These are phyloP conservation scores for Alternaria tenuissima DNA, from an alignment of 2,329 filamentous ascomycete species.

Conservation along the genomic window DNA sequence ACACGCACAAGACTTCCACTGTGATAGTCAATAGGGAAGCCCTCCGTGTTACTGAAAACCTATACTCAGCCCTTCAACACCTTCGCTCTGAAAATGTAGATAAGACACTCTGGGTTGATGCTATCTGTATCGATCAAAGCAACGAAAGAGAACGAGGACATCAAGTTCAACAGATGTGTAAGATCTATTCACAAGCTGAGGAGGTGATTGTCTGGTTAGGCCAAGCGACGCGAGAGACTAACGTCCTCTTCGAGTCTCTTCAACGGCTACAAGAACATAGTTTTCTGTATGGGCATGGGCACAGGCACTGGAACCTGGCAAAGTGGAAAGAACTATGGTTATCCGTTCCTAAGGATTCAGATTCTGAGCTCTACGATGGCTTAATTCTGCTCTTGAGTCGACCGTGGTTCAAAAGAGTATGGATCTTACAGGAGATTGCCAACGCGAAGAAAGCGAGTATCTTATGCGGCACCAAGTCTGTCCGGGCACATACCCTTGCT, in stretches of 20 bases:
- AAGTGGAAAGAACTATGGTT: background rate
- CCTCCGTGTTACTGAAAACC: background rate
- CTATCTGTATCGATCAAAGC: slow-evolving; percentile 32
- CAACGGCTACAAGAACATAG: background rate
- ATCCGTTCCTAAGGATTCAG: background rate
- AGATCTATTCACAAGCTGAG: slow-evolving; percentile 33
- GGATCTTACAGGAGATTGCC: slow-evolving; percentile 35
- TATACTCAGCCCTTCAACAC: background rate
- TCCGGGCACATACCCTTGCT: slow-evolving; percentile 12
- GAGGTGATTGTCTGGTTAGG: slow-evolving; percentile 42
- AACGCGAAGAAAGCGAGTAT: slow-evolving; percentile 20
- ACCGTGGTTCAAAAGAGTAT: slow-evolving; percentile 31
- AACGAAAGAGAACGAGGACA: slow-evolving; percentile 32
- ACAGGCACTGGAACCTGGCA: background rate
- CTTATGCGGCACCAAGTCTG: too few species aligned
- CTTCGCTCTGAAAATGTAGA: background rate
- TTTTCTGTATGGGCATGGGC: fast-evolving
- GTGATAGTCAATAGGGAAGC: background rate
- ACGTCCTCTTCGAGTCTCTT: background rate
- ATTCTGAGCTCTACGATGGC: fast-evolving
- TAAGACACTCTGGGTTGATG: background rate
- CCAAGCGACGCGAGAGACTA: slow-evolving; percentile 6
- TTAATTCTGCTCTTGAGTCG: background rate
- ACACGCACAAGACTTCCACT: background rate
- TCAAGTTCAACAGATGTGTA: slow-evolving; percentile 36